A percentile compares a stretch with the other conserved stretches of the same genome.
Conservation (phyloP, 2,329 filamentous ascomycete genomes). For the Colletotrichum somersetense region DNA sequence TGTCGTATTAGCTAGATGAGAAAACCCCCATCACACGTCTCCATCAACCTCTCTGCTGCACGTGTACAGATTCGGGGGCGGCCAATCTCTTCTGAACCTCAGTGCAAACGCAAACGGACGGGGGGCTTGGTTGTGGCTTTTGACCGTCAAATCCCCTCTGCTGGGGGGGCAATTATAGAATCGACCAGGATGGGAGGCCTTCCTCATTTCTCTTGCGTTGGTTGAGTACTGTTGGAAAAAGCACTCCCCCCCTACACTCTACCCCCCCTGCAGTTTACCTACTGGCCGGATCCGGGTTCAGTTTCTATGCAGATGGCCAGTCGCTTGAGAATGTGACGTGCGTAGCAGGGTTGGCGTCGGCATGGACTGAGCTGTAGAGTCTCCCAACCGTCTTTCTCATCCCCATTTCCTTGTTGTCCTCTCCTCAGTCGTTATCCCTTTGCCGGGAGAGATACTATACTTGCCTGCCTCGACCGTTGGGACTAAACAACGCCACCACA, state of each 20-base stretch:
- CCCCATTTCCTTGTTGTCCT: constrained; percentile 3
- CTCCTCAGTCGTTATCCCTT: not conserved
- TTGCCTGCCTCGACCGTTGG: constrained; percentile 16
- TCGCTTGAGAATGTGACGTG: not conserved
- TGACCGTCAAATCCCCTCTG: not conserved
- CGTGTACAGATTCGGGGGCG: constrained; percentile 26
- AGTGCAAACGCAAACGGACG: constrained; percentile 30
- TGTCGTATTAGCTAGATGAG: constrained; percentile 25
- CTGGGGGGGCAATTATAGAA: not conserved
- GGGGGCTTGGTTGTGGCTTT: constrained; percentile 30
- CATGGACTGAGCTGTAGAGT: constrained; percentile 1
- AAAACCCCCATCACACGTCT: not conserved
- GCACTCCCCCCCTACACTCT: too few species aligned
- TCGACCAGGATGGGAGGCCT: constrained; percentile 9
- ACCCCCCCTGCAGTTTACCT: not conserved
- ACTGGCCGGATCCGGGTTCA: not conserved
- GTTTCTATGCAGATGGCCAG: not conserved
- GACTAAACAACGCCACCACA: constrained; percentile 27
- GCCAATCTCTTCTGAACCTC: constrained; percentile 16
- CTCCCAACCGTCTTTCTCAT: not conserved
- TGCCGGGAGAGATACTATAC: not conserved
- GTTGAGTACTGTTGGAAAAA: constrained; percentile 13
- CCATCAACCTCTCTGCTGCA: constrained; percentile 19
- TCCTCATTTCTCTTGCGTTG: constrained; percentile 16
- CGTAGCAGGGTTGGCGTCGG: not conserved